Base-by-base conservation (phyloP, 2,329 filamentous ascomycete genomes). In the Cadophora malorum region DNA sequence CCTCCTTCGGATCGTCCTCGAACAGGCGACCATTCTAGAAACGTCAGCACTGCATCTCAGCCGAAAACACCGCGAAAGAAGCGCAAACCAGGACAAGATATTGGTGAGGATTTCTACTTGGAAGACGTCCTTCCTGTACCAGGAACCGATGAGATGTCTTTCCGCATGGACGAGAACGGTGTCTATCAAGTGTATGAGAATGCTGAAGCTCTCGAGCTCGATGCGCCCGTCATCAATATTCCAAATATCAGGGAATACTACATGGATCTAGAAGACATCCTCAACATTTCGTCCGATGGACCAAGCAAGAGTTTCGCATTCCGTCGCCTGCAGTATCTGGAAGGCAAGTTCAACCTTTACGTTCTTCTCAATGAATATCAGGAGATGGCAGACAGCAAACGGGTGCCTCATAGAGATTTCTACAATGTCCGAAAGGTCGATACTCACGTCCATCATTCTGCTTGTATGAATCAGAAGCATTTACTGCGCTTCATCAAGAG, bases 401-500 rank as follows among this genome's bases (percentile, higher is more conserved):
- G 92, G 75, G 96, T 98, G 65, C 96, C 96, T 2, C 96, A 99
- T 80, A 90, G 96, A 82, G 96, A 99, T 80, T 99, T 99, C 78
- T 99, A 99, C 83, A 99, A 99, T 77, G 96, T 99, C 60, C 88
- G 96, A 78, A 99, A 99, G 80, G 96, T 99, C 62, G 96, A 99
- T 78, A 99, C 96, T 9, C 96, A 99, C 85, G 96, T 99, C 74
- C 96, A 99, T 78, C 96, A 99, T 80, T 99, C 96, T 19, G 96
- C 96, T 28, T 99, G 96, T 79, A 99, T 99, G 96, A 99, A 99
- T 78, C 96, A 99, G 80, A 99, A 99, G 81, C 96, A 99, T 85
- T 82, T 99, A 67, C 83, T 99, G 69, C 93, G 96, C 65, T 99
- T 99, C 81, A 99, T 99, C 83, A 99, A 99, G 81, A 97, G 94